These are phyloP conservation scores for Metschnikowia lochheadii DNA, from an alignment of 805 yeast genomes.

Conservation along the genomic window DNA sequence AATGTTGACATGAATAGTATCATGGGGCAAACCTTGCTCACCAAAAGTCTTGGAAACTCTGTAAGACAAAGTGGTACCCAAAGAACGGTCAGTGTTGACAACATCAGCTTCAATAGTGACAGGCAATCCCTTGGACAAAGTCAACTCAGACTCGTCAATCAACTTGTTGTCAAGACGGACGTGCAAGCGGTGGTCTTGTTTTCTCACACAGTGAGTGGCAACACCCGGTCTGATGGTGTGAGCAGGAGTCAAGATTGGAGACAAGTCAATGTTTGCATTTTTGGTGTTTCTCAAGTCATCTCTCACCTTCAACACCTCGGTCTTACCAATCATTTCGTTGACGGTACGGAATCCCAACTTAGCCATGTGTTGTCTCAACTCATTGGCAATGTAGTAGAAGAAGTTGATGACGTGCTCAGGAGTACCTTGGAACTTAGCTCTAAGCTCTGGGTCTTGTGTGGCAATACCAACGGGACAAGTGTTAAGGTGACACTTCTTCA, in stretches of 20 bases:
- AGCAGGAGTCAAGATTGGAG: constrained; percentile 95
- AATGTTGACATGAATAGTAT: constrained; percentile 89
- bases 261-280: constrained; percentile 84
- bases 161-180: constrained; percentile 92
- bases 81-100: constrained; percentile 92
- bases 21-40: constrained; percentile 89
- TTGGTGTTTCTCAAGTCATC: constrained; percentile 84
- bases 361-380: constrained; percentile 90
- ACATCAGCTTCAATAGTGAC: constrained; percentile 91
- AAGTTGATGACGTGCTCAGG: constrained; percentile 98
- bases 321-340: constrained; percentile 97
- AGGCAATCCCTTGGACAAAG: constrained; percentile 95
- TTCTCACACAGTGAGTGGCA: constrained; percentile 85
- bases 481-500: constrained; percentile 88
- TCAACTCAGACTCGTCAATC: constrained; percentile 91
- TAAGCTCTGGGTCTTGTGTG: constrained; percentile 91
- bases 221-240: constrained; percentile 96
- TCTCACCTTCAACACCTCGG: constrained; percentile 82
- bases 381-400: constrained; percentile 92
- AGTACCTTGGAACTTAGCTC: constrained; percentile 90
- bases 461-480: constrained; percentile 99
- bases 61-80: constrained; percentile 93
- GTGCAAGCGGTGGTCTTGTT: constrained; percentile 91
- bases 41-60: constrained; percentile 92
- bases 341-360: constrained; percentile 90